A percentile compares a stretch with the other conserved stretches of the same genome.
phyloP scores from a whole-genome alignment of 805 yeast species.

The Metschnikowia rubicola region DNA sequence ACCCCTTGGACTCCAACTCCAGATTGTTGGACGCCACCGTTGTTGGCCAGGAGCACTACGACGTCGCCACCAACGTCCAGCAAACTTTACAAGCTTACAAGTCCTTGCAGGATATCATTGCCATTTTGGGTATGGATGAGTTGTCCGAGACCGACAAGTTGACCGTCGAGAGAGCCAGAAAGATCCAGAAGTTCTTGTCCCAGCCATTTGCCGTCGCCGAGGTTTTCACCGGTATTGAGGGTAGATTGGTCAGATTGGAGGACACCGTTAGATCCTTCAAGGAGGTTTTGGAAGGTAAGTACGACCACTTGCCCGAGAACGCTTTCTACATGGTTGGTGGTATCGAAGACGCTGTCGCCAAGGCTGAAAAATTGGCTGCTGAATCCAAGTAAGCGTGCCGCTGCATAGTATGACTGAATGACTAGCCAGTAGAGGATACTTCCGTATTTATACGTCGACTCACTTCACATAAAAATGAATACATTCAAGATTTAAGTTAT shows the following conservation, averaged over 20 bases:
- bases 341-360: slow-evolving; percentile 96
- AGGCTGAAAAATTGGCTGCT: slow-evolving; percentile 98
- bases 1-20: slow-evolving; percentile 98
- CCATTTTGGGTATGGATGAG: slow-evolving; percentile 99
- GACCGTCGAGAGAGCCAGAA: slow-evolving; percentile 99
- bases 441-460: slow-evolving; percentile 18
- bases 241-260: slow-evolving; percentile 94
- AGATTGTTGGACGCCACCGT: slow-evolving; percentile 96
- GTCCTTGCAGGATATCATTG: slow-evolving; percentile 99
- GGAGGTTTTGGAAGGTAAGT: slow-evolving; percentile 97
- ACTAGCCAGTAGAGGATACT: slow-evolving; percentile 19
- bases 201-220: slow-evolving; percentile 99
- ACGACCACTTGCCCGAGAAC: slow-evolving; percentile 97
- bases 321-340: slow-evolving; percentile 99
- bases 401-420: slow-evolving; percentile 23
- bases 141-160: slow-evolving; percentile 97
- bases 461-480: slow-evolving; percentile 15
- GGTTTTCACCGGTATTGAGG: slow-evolving; percentile 99
- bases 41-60: slow-evolving; percentile 98
- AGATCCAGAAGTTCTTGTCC: slow-evolving; percentile 99
- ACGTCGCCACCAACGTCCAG: slow-evolving; percentile 91
- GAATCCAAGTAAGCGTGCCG: slow-evolving; percentile 61
- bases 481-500: slow-evolving; percentile 11
- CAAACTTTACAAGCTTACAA: slow-evolving; percentile 99
- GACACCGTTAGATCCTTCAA: slow-evolving; percentile 93